Conservation (phyloP, 352 stramenopile species). For the Pythium chondricola region DNA sequence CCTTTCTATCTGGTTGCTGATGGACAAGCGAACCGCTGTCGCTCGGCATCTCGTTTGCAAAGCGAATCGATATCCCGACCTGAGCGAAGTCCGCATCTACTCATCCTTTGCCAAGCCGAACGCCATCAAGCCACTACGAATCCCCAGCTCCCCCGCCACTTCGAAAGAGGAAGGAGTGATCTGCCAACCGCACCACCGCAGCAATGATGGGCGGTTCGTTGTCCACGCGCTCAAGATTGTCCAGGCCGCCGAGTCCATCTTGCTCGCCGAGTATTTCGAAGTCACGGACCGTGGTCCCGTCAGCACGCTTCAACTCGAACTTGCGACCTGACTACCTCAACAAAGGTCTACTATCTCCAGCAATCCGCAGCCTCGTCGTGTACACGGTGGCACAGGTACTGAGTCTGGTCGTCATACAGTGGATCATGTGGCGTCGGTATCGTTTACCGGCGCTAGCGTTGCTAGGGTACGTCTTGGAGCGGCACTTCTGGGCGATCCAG, state of each 20-base stretch:
- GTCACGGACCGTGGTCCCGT: constrained; percentile 5
- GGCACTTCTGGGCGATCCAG: constrained; percentile 7
- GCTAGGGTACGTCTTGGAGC: constrained; percentile 15
- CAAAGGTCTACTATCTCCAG: not conserved
- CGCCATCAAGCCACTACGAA: no score
- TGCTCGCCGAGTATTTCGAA: constrained; percentile 19
- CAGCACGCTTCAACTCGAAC: constrained; percentile 1
- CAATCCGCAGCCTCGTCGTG: not conserved
- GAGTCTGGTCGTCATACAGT: constrained; percentile 6
- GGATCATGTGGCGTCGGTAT: constrained; percentile 9
- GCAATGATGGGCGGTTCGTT: not conserved
- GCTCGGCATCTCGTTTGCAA: not conserved
- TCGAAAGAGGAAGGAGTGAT: no score
- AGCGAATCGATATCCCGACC: not conserved
- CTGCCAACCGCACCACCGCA: no score
- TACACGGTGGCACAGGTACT: constrained; percentile 8
- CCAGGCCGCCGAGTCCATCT: constrained; percentile 4
- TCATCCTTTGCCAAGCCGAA: not conserved
- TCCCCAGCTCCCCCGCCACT: no score
- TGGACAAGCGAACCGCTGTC: constrained; percentile 2
- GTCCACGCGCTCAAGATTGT: not conserved
- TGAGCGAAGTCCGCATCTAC: not conserved
- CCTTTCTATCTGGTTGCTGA: constrained; percentile 1
- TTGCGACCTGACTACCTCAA: not conserved
- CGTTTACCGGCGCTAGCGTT: constrained; percentile 1